A percentile compares a stretch with the other conserved stretches of the same genome.
These are phyloP conservation scores for Solanum neorickii DNA, from an alignment of 257 asterid species.

Conservation along the genomic window DNA sequence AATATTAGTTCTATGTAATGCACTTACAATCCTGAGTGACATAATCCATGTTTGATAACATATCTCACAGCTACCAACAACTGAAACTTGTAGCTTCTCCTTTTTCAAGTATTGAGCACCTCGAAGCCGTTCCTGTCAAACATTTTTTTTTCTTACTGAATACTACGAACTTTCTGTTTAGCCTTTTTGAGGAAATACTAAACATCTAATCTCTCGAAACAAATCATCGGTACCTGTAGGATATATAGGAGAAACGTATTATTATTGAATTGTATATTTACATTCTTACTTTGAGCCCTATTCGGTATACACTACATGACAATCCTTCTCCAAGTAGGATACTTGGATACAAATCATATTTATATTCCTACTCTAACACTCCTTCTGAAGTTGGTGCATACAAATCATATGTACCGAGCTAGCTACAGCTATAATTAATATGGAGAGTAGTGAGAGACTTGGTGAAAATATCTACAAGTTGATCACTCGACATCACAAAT, in stretches of 20 bases:
- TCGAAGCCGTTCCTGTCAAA: not conserved
- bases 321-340: not conserved
- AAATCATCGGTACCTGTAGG: not conserved
- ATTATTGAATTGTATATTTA: not conserved
- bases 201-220: not conserved
- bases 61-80: not conserved
- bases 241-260: not conserved
- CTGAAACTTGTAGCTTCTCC: not conserved
- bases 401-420: not conserved
- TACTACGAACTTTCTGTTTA: not conserved
- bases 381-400: not conserved
- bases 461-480: not conserved
- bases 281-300: not conserved
- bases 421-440: not conserved
- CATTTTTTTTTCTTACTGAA: not conserved
- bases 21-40: not conserved
- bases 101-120: not conserved
- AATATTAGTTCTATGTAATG: not conserved
- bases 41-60: not conserved
- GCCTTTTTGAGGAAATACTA: not conserved
- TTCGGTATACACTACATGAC: not conserved
- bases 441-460: not conserved
- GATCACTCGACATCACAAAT: not conserved
- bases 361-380: not conserved
- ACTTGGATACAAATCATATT: not conserved